phyloP scores from a whole-genome alignment of 345 rosid genomes.

The Moricandia moricandioides region DNA sequence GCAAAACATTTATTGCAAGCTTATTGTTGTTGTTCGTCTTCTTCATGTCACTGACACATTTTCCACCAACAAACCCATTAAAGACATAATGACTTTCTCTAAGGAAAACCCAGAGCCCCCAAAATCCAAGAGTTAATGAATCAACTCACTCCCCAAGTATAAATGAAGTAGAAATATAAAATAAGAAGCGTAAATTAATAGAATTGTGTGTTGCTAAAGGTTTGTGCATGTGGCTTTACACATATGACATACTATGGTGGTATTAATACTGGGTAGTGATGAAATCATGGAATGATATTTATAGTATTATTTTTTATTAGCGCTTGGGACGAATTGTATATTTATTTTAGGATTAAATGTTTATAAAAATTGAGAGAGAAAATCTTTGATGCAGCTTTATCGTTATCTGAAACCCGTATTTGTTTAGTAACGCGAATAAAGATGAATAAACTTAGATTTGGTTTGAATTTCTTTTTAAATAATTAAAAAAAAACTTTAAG shows the following conservation, averaged over 20 bases:
- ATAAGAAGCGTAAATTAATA: slow-evolving; percentile 16
- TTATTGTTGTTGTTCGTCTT: slow-evolving; percentile 43
- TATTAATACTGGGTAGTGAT: slow-evolving; percentile 62
- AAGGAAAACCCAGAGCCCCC: slow-evolving; percentile 36
- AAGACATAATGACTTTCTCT: slow-evolving; percentile 36
- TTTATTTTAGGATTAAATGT: slow-evolving; percentile 36
- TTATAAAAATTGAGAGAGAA: slow-evolving; percentile 35
- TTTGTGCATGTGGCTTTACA: slow-evolving; percentile 60
- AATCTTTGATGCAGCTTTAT: slow-evolving; percentile 43
- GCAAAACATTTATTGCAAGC: slow-evolving; percentile 50
- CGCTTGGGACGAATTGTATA: neutral
- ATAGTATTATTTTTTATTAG: neutral
- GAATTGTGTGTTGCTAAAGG: slow-evolving; percentile 45
- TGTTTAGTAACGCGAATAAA: slow-evolving; percentile 2
- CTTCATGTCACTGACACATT: slow-evolving; percentile 49
- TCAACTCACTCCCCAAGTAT: slow-evolving; percentile 11
- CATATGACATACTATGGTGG: slow-evolving; percentile 22
- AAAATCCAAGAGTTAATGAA: slow-evolving; percentile 25
- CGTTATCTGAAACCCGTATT: slow-evolving; percentile 8
- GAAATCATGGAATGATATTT: slow-evolving; percentile 49
- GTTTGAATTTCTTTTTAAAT: slow-evolving; percentile 29
- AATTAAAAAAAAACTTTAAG: slow-evolving; percentile 26
- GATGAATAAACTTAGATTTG: slow-evolving; percentile 29
- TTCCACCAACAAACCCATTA: slow-evolving; percentile 45
- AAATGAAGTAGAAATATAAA: neutral